phyloP scores from a whole-genome alignment of 495 filamentous ascomycete species.

The Pyrenula massariospora region DNA sequence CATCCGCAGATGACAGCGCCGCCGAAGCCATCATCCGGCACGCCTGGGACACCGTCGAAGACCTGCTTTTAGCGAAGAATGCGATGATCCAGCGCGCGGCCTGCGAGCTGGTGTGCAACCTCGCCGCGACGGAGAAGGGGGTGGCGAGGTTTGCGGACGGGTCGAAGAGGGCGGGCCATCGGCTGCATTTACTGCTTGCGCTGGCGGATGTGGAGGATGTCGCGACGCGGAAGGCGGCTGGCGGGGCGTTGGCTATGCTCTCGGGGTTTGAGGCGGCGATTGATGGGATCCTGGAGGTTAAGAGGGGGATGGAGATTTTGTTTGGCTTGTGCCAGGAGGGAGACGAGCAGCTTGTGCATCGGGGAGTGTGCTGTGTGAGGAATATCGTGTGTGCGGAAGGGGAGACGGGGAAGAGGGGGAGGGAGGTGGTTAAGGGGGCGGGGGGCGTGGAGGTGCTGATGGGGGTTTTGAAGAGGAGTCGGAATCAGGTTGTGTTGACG shows the following conservation, averaged over 20 bases:
- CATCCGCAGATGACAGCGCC: conserved; percentile 55
- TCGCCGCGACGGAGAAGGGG: conserved; percentile 67
- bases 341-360: conserved; percentile 59
- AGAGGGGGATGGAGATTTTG: conserved; percentile 58
- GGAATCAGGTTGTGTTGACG: conserved; percentile 51
- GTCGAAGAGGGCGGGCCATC: conserved; percentile 49
- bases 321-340: conserved; percentile 66
- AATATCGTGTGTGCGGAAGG: conserved; percentile 32
- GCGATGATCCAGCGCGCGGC: conserved; percentile 68
- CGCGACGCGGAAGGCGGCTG: conserved; percentile 70
- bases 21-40: conserved; percentile 58
- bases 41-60: conserved; percentile 64
- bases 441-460: conserved; percentile 50
- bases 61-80: conserved; percentile 68
- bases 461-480: conserved; percentile 50
- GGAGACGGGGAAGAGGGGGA: conserved; percentile 26
- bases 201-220: conserved; percentile 75
- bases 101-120: conserved; percentile 83
- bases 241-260: conserved; percentile 76
- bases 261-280: conserved; percentile 66
- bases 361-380: conserved; percentile 65
- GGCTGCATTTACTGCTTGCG: conserved; percentile 74
- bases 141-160: conserved; percentile 66
- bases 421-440: conserved; percentile 25
- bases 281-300: conserved; percentile 50